Conservation (phyloP, 768 basidiomycete species). For the Naganishia vishniacii region DNA sequence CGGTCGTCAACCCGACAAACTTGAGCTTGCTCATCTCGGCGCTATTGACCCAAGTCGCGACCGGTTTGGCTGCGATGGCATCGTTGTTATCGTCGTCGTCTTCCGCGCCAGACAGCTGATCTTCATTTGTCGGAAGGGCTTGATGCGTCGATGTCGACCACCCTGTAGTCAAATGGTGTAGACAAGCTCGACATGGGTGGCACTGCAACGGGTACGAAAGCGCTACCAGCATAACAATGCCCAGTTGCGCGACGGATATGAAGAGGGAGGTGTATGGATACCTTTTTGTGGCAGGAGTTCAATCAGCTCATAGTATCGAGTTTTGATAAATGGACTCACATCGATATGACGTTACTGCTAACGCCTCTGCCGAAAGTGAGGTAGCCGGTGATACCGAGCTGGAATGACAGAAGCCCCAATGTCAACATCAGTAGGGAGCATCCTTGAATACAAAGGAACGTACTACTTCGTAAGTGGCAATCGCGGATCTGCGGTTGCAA, state of each 20-base stretch:
- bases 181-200: constrained; percentile 82
- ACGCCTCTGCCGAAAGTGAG: constrained; percentile 89
- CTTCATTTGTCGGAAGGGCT: constrained; percentile 31
- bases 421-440: neutral
- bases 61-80: constrained; percentile 13
- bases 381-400: constrained; percentile 58
- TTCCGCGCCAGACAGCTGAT: constrained; percentile 40
- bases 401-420: constrained; percentile 21
- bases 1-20: constrained; percentile 37
- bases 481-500: constrained; percentile 53
- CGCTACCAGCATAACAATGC: constrained; percentile 81
- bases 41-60: constrained; percentile 13
- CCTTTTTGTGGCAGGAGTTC: constrained; percentile 28
- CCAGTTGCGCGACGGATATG: constrained; percentile 85
- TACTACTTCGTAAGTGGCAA: constrained; percentile 79
- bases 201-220: constrained; percentile 94
- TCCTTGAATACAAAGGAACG: constrained; percentile 40
- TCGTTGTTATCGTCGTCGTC: constrained; percentile 35
- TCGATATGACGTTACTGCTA: constrained; percentile 85
- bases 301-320: constrained; percentile 41
- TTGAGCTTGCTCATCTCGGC: constrained; percentile 36
- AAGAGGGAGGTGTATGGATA: constrained; percentile 67
- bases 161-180: constrained; percentile 57
- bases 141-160: constrained; percentile 26
- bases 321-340: constrained; percentile 55